Evolutionary conservation across 2,329 filamentous ascomycete genomes (phyloP).

Genomic region (Phyllosticta ampelicida): DNA sequence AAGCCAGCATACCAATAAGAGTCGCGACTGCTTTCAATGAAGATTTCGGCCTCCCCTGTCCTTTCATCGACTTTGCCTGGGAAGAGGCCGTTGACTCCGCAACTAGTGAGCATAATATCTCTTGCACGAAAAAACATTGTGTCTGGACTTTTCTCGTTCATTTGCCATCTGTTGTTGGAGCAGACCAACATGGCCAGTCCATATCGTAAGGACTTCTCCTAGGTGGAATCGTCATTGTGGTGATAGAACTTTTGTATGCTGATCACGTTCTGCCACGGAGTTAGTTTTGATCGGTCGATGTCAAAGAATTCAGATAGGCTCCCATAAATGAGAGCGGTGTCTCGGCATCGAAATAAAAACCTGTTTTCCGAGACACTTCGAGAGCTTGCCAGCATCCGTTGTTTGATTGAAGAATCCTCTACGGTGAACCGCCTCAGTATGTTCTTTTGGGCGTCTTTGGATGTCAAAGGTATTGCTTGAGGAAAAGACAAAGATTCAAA

Average conservation of each 20-base stretch:
- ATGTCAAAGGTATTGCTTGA: neutral
- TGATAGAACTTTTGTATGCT: neutral
- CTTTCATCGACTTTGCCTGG: neutral
- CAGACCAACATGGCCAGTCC: slow-evolving; percentile 1
- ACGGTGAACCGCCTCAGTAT: neutral
- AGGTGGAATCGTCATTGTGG: slow-evolving; percentile 2
- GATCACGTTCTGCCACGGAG: neutral
- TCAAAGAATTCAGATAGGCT: slow-evolving; percentile 1
- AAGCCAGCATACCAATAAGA: slow-evolving; percentile 9
- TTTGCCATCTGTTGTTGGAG: neutral
- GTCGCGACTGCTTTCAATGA: neutral
- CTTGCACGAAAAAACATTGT: neutral
- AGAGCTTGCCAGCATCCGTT: slow-evolving; percentile 10
- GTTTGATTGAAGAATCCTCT: neutral
- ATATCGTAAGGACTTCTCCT: slow-evolving; percentile 5
- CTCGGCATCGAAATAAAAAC: slow-evolving; percentile 11
- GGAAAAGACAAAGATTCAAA: neutral
- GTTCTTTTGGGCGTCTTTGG: neutral
- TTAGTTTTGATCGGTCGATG: neutral
- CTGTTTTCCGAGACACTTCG: slow-evolving; percentile 6
- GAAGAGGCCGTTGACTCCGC: neutral
- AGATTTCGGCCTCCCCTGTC: neutral
- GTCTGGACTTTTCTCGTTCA: neutral
- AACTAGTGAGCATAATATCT: neutral
- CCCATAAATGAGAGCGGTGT: slow-evolving; percentile 9